Evolutionary conservation across 176 grass and related monocot genomes (phyloP), one percentile per base, ranked within the genome.

Genomic region (maize (Zea mays)): DNA sequence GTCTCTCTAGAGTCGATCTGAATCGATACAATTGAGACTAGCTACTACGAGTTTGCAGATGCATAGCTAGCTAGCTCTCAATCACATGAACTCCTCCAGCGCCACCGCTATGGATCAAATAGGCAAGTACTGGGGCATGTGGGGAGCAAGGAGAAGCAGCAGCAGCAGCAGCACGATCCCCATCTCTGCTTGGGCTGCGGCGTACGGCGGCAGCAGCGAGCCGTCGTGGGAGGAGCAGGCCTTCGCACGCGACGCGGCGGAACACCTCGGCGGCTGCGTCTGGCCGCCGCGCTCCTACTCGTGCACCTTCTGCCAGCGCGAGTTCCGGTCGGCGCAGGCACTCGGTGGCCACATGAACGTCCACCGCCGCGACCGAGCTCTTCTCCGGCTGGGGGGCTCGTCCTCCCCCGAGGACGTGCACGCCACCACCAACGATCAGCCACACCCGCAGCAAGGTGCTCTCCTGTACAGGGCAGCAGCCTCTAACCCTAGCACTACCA

Each of bases 321-420:
- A 98, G 73, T 98, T 98, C 82, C 81, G 96, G 17, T 98, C 96
- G 2, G 96, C 90, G 11, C 96, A 98, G 77, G 96, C 96, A 7
- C 96, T 98, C 2, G 96, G 96, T 14, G 92, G 96, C 9, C 96
- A 98, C 92, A 98, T 98, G 96, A 98, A 98, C 81, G 85, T 98
- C 48, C 96, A 98, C 83, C 85, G 96, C 46, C 88, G 89, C 33
- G 92, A 98, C 58, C 78, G 95, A 3, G 91, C 95, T 37, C 86
- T 72, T 82, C 95, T 98, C 65, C 81, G 77, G 44, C 90, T 80
- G 17, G 39, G 59, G 21, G 68, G 45, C 21, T 71, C 68, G 13
- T 46, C 67, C 8, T 42, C 54, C 39, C 47, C 76, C 14, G 47
- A 79, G 17, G 77, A 49, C 74, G 21, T 10, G 73, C 40, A 52